Evolutionary conservation across 140 eudicot genomes (phyloP).

Genomic region (Ambrosia hybrid): DNA sequence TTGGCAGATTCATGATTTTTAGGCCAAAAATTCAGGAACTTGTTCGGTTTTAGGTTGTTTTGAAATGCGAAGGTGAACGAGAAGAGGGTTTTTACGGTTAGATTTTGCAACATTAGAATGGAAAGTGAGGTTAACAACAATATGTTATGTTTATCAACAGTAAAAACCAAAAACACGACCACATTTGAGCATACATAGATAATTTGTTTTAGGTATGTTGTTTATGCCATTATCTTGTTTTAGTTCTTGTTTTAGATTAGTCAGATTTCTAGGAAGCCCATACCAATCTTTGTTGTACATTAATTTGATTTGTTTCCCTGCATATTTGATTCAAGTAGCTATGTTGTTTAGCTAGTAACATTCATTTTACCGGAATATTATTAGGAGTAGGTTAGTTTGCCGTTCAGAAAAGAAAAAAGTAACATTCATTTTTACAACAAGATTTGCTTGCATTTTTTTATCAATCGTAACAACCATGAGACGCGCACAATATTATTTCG

Average conservation of each 20-base stretch:
- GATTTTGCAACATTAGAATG: conserved; percentile 25
- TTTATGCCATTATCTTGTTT: conserved; percentile 29
- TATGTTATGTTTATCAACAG: conserved; percentile 6
- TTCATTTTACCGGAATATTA: not conserved
- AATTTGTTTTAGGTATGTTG: conserved; percentile 25
- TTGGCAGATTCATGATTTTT: conserved; percentile 20
- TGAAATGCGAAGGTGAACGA: conserved; percentile 24
- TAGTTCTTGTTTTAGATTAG: conserved; percentile 36
- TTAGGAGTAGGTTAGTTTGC: too few relatives aligned
- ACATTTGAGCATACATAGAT: conserved; percentile 18
- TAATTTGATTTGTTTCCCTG: conserved; percentile 34
- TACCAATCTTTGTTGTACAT: conserved; percentile 33
- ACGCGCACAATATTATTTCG: not conserved
- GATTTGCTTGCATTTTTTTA: not conserved
- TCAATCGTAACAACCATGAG: not conserved
- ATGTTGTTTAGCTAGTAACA: conserved; percentile 2
- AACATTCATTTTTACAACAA: not conserved
- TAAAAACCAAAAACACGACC: conserved; percentile 19
- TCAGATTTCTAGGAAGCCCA: conserved; percentile 32
- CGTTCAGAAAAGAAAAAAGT: too few relatives aligned
- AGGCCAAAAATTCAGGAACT: conserved; percentile 29
- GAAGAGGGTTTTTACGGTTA: conserved; percentile 33
- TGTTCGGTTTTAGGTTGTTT: conserved; percentile 29
- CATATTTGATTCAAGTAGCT: conserved; percentile 30
- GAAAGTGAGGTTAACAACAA: conserved; percentile 33